These are phyloP conservation scores for Camptophora hylomeconis DNA, from an alignment of 2,329 filamentous ascomycete species.

Conservation along the genomic window DNA sequence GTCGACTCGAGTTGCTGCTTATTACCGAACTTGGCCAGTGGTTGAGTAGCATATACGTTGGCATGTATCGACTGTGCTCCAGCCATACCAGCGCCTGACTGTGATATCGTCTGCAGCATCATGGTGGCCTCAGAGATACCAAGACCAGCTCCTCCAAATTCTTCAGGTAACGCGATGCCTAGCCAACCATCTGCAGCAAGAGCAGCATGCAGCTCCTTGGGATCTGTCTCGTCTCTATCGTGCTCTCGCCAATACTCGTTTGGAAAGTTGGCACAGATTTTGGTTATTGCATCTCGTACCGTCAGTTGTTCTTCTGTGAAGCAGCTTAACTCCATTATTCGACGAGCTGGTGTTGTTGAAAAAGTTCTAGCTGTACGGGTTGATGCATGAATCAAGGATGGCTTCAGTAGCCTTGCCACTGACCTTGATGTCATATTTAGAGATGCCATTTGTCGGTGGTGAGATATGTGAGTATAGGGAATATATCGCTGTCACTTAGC, in stretches of 20 bases:
- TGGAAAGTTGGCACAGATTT: conserved; percentile 57
- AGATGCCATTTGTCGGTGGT: too few species aligned
- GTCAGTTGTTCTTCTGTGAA: conserved; percentile 62
- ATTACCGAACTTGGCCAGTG: conserved; percentile 59
- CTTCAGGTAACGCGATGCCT: conserved; percentile 64
- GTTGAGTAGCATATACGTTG: conserved; percentile 61
- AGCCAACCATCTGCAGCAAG: conserved; percentile 67
- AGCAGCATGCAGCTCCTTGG: conserved; percentile 61
- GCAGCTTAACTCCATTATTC: conserved; percentile 59
- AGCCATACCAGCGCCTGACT: conserved; percentile 69
- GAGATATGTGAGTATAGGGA: too few species aligned
- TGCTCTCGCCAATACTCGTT: conserved; percentile 65
- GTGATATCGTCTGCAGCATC: conserved; percentile 74
- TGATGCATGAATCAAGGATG: too few species aligned
- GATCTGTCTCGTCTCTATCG: conserved; percentile 58
- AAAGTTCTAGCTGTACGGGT: too few species aligned
- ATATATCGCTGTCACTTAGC: too few species aligned
- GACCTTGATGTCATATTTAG: too few species aligned
- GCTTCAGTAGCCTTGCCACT: too few species aligned
- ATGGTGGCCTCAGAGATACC: conserved; percentile 69
- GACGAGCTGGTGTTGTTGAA: conserved; percentile 13
- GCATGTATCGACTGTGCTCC: conserved; percentile 50
- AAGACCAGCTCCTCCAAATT: conserved; percentile 59
- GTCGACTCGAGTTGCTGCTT: conserved; percentile 49
- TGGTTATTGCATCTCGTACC: conserved; percentile 56